Conservation (phyloP, 1,139 yeast genomes). For the Scheffersomyces segobiensis region DNA sequence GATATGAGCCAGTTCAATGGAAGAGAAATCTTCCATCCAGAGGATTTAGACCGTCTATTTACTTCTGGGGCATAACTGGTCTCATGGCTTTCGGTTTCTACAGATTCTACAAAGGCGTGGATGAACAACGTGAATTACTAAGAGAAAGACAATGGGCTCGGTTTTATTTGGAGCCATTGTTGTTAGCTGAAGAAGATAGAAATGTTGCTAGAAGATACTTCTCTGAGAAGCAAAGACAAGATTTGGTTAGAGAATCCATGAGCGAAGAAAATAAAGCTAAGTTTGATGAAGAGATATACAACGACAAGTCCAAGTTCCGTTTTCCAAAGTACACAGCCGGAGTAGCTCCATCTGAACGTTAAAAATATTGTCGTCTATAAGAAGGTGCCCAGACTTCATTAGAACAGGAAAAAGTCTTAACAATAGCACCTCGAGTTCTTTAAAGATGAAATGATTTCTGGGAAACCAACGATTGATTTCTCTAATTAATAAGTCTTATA, state of each 20-base stretch:
- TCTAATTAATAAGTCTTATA: neutral
- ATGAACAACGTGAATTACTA: conserved; percentile 73
- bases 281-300: conserved; percentile 45
- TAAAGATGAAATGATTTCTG: neutral
- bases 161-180: conserved; percentile 69
- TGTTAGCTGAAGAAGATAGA: conserved; percentile 83
- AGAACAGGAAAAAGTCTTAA: neutral
- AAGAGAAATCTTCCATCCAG: conserved; percentile 82
- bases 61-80: conserved; percentile 64
- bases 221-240: conserved; percentile 71
- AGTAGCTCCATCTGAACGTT: conserved; percentile 36
- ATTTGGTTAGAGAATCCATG: conserved; percentile 46
- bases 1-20: conserved; percentile 89
- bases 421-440: neutral
- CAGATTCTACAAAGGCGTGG: conserved; percentile 63
- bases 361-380: conserved; percentile 1
- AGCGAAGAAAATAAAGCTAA: conserved; percentile 39
- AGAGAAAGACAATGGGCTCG: conserved; percentile 82
- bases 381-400: neutral
- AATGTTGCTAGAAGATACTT: conserved; percentile 71
- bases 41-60: conserved; percentile 78
- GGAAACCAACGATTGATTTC: conserved; percentile 1
- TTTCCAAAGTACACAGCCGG: conserved; percentile 49
- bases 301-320: conserved; percentile 48
- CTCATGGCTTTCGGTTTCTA: conserved; percentile 75